A percentile compares a stretch with the other conserved stretches of the same genome.
These are phyloP conservation scores for Selenicereus undatus DNA, from an alignment of 148 eudicot species.

Conservation along the genomic window DNA sequence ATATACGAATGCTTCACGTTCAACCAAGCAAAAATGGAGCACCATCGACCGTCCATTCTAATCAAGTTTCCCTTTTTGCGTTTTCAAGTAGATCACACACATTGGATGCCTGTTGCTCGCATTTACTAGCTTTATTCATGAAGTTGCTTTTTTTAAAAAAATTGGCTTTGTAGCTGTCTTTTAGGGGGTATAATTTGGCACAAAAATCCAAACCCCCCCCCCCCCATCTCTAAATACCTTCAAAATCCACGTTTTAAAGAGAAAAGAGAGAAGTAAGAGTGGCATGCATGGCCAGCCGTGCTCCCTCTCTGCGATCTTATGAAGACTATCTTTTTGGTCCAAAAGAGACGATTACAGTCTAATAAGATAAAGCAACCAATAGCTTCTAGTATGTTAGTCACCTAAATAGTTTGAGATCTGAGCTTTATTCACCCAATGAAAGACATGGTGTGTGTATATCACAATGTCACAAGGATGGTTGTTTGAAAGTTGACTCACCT, in stretches of 20 bases:
- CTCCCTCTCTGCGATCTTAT: not conserved
- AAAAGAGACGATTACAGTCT: slow-evolving; percentile 10
- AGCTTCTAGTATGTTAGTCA: not conserved
- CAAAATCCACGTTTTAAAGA: not conserved
- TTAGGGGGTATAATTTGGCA: slow-evolving; percentile 29
- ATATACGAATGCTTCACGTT: slow-evolving; percentile 1
- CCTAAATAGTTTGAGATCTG: not conserved
- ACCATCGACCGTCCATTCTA: slow-evolving; percentile 1
- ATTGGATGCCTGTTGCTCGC: slow-evolving; percentile 13
- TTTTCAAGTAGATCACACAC: slow-evolving; percentile 5
- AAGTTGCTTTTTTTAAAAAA: slow-evolving; percentile 13
- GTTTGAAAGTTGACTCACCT: too few relatives aligned
- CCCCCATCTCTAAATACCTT: slow-evolving; percentile 29
- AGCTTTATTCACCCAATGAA: not conserved
- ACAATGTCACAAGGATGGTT: too few relatives aligned
- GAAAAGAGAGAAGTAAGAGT: slow-evolving; percentile 13
- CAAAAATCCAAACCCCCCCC: slow-evolving; percentile 41
- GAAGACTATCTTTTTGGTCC: slow-evolving; percentile 19
- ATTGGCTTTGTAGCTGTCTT: slow-evolving; percentile 4
- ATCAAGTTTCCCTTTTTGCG: not conserved
- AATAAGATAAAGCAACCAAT: not conserved
- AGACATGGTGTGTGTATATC: too few relatives aligned
- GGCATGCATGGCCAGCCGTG: not conserved
- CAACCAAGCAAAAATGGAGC: slow-evolving; percentile 13
- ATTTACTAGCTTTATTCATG: slow-evolving; percentile 12